Evolutionary conservation across 257 asterid species (phyloP).

Genomic region (Plantago ovata): DNA sequence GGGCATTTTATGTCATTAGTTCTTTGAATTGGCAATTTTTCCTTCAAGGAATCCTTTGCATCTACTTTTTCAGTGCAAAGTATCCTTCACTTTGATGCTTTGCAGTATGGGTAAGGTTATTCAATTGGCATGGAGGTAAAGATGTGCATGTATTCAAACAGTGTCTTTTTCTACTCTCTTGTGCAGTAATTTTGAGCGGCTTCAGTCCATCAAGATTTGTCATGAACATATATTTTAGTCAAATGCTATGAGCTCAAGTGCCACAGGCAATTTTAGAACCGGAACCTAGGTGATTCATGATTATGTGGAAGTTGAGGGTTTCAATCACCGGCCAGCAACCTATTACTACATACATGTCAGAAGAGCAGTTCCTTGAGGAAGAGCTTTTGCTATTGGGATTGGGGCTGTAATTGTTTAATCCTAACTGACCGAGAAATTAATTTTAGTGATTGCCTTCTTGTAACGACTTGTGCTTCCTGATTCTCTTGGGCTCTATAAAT

Average conservation of each 20-base stretch:
- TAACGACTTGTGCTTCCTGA: slow-evolving; percentile 24
- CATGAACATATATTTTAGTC: slow-evolving; percentile 87
- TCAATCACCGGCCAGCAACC: background rate
- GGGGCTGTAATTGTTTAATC: slow-evolving; percentile 22
- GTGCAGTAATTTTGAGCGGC: slow-evolving; percentile 81
- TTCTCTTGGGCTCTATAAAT: slow-evolving; percentile 10
- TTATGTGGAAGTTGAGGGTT: slow-evolving; percentile 6
- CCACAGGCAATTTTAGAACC: slow-evolving; percentile 18
- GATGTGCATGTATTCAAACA: background rate
- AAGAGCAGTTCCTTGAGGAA: slow-evolving; percentile 23
- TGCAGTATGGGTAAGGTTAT: background rate
- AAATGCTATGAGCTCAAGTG: slow-evolving; percentile 34
- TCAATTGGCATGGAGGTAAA: background rate
- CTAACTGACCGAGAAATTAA: slow-evolving; percentile 19
- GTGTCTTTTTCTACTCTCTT: slow-evolving; percentile 7
- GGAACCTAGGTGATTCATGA: slow-evolving; percentile 19
- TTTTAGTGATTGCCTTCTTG: slow-evolving; percentile 23
- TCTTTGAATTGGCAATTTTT: background rate
- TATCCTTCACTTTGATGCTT: background rate
- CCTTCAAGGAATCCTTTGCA: background rate
- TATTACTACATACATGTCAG: slow-evolving; percentile 5
- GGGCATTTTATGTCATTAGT: background rate
- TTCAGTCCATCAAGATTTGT: slow-evolving; percentile 92
- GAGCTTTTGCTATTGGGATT: slow-evolving; percentile 14
- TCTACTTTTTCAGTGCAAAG: background rate